A percentile compares a stretch with the other conserved stretches of the same genome.
Evolutionary conservation across 768 basidiomycete species (phyloP).

Genomic region (Hypholoma sublateritium): DNA sequence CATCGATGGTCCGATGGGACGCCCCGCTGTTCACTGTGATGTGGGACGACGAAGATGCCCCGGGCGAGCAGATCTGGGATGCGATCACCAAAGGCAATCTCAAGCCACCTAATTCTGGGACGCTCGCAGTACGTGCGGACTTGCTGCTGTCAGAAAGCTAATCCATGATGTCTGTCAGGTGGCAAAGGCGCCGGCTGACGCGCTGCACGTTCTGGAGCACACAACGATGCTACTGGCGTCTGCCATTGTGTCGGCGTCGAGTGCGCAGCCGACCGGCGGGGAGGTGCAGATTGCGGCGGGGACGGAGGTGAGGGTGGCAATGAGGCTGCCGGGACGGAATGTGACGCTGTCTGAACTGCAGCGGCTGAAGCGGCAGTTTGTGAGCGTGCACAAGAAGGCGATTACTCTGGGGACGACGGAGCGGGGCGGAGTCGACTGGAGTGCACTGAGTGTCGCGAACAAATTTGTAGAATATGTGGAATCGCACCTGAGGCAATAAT

Average conservation of each 20-base stretch:
- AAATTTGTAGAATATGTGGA: conserved; percentile 75
- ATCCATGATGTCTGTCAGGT: conserved; percentile 42
- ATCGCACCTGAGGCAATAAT: conserved; percentile 52
- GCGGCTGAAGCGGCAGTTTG: conserved; percentile 88
- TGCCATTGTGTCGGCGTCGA: conserved; percentile 57
- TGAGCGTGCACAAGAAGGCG: conserved; percentile 86
- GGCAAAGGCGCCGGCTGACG: conserved; percentile 83
- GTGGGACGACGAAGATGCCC: conserved; percentile 68
- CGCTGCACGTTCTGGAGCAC: conserved; percentile 81
- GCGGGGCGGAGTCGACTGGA: conserved; percentile 76
- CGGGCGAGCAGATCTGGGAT: conserved; percentile 74
- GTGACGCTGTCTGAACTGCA: conserved; percentile 88
- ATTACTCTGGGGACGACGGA: conserved; percentile 82
- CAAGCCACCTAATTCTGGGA: conserved; percentile 87
- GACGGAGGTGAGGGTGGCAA: conserved; percentile 36
- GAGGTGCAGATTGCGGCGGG: conserved; percentile 47
- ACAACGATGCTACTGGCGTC: conserved; percentile 70
- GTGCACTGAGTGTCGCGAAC: conserved; percentile 62
- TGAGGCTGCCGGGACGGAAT: conserved; percentile 67
- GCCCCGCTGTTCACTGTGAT: conserved; percentile 88
- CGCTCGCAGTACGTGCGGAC: conserved; percentile 49
- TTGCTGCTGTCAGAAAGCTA: background rate
- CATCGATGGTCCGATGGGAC: conserved; percentile 99
- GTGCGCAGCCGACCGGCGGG: conserved; percentile 49
- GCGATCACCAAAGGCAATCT: conserved; percentile 76